Conservation (phyloP, 768 basidiomycete genomes). For the Calocybe indica region DNA sequence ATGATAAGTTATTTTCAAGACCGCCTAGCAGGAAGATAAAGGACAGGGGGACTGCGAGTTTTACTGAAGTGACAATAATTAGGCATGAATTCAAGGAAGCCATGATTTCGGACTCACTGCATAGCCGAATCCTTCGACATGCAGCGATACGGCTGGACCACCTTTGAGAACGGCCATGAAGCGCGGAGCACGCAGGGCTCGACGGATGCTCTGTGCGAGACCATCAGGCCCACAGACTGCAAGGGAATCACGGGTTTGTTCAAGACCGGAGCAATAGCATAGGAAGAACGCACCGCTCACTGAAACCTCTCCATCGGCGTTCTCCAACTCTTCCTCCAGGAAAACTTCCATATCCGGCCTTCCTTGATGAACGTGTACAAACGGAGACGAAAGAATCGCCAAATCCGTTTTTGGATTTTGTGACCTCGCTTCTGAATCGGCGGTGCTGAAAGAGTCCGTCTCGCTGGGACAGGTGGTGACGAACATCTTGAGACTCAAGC, state of each 20-base stretch:
- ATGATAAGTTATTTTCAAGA: too few species aligned
- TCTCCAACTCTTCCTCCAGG: constrained; percentile 28
- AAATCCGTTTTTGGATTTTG: too few species aligned
- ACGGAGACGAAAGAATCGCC: too few species aligned
- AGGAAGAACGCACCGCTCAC: constrained; percentile 35
- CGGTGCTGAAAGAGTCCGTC: too few species aligned
- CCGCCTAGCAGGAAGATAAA: too few species aligned
- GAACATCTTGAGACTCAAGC: too few species aligned
- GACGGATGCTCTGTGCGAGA: constrained; percentile 30
- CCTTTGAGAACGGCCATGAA: constrained; percentile 32
- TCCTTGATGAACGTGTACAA: constrained; percentile 24
- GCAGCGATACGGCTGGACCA: constrained; percentile 38
- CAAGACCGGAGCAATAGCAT: not conserved
- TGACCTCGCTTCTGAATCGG: too few species aligned
- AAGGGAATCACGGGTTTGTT: not conserved
- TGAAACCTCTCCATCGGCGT: constrained; percentile 31
- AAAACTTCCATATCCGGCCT: constrained; percentile 36
- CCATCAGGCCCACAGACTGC: constrained; percentile 47
- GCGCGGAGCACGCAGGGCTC: constrained; percentile 31
- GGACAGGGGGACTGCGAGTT: too few species aligned
- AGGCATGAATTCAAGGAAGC: too few species aligned
- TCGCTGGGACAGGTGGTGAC: too few species aligned
- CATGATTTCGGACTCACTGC: too few species aligned
- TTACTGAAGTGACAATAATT: too few species aligned
- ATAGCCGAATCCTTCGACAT: constrained; percentile 39